These are phyloP conservation scores for Alternaria postmessia DNA, from an alignment of 2,329 filamentous ascomycete species.

Conservation along the genomic window DNA sequence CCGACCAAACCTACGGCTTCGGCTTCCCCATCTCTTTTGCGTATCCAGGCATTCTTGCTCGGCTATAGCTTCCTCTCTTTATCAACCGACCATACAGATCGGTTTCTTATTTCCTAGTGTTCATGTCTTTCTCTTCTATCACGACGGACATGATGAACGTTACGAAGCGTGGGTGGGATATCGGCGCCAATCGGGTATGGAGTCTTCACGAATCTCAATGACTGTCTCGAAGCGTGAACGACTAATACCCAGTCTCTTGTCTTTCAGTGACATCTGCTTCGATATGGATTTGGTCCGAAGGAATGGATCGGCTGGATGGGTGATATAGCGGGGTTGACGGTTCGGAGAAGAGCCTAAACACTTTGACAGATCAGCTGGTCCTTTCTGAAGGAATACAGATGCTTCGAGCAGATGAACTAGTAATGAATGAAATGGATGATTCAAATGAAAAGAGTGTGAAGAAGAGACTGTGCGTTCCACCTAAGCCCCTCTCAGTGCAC, in stretches of 20 bases:
- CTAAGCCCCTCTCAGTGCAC: slow-evolving; percentile 29
- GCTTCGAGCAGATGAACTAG: slow-evolving; percentile 26
- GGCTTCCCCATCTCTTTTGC: slow-evolving; percentile 31
- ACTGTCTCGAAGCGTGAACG: slow-evolving; percentile 33
- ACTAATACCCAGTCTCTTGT: slow-evolving; percentile 30
- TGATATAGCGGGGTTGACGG: slow-evolving; percentile 8
- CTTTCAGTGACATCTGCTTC: slow-evolving; percentile 27
- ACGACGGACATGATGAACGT: slow-evolving; percentile 38
- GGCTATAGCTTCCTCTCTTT: slow-evolving; percentile 29
- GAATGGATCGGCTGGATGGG: slow-evolving; percentile 13
- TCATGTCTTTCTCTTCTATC: slow-evolving; percentile 27
- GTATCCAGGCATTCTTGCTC: slow-evolving; percentile 35
- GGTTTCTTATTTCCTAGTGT: slow-evolving; percentile 28
- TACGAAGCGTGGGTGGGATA: slow-evolving; percentile 29
- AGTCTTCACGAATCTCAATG: slow-evolving; percentile 31
- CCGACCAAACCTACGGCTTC: slow-evolving; percentile 7
- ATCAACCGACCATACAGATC: slow-evolving; percentile 22
- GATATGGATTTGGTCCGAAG: slow-evolving; percentile 12
- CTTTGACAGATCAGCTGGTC: slow-evolving; percentile 25
- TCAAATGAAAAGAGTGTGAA: slow-evolving; percentile 21
- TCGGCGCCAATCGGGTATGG: slow-evolving; percentile 17
- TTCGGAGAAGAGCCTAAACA: slow-evolving; percentile 12
- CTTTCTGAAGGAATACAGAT: slow-evolving; percentile 14
- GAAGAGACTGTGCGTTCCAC: slow-evolving; percentile 28
- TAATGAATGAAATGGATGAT: slow-evolving; percentile 31